Conservation (phyloP, 2,329 filamentous ascomycete genomes). For the Colletotrichum trifolii region DNA sequence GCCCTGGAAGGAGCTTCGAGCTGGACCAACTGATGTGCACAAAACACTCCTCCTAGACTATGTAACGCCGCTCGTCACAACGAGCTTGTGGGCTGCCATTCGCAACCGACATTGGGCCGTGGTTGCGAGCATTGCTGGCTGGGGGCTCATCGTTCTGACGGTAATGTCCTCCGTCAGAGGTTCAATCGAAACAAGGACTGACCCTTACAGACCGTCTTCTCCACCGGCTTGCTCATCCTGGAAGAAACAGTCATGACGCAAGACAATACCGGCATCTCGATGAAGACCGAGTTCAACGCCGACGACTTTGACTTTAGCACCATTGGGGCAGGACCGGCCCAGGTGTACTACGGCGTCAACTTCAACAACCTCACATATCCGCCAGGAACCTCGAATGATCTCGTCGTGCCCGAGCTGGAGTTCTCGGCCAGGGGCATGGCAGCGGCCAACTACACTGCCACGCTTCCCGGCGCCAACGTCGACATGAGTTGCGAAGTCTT, state of each 20-base stretch:
- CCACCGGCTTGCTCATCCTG: slow-evolving; percentile 45
- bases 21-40: slow-evolving; percentile 33
- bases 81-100: slow-evolving; percentile 40
- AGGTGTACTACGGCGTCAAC: slow-evolving; percentile 34
- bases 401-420: slow-evolving; percentile 26
- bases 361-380: slow-evolving; percentile 34
- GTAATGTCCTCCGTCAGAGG: slow-evolving; percentile 30
- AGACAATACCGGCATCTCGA: slow-evolving; percentile 4
- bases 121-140: slow-evolving; percentile 39
- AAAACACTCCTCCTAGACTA: slow-evolving; percentile 45
- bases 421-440: neutral
- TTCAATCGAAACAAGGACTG: neutral
- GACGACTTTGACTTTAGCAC: slow-evolving; percentile 44
- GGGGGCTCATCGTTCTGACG: slow-evolving; percentile 43
- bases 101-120: slow-evolving; percentile 42
- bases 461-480: slow-evolving; percentile 39
- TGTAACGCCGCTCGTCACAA: slow-evolving; percentile 42
- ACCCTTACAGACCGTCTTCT: slow-evolving; percentile 40
- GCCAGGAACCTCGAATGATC: slow-evolving; percentile 24
- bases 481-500: slow-evolving; percentile 41
- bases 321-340: slow-evolving; percentile 25
- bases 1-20: slow-evolving; percentile 44
- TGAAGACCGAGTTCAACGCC: slow-evolving; percentile 26
- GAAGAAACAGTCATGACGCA: slow-evolving; percentile 41
- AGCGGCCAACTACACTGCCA: slow-evolving; percentile 25